Conservation (phyloP, 129 eudicot species). For the Flaveria ramosissima region DNA sequence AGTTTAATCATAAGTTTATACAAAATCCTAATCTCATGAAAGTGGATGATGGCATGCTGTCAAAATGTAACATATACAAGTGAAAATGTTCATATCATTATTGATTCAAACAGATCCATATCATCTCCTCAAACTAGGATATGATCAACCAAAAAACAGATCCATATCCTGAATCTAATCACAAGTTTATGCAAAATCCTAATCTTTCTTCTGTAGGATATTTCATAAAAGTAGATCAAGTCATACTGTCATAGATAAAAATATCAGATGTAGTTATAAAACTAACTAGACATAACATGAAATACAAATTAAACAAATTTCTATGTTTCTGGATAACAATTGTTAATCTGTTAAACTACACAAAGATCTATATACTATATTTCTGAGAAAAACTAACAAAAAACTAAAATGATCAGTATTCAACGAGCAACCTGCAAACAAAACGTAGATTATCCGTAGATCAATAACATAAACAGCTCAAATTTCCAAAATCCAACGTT, state of each 20-base stretch:
- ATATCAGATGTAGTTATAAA: neutral
- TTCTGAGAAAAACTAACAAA: too few species aligned
- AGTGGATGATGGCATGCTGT: neutral
- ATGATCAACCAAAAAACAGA: constrained; percentile 7
- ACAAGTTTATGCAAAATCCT: neutral
- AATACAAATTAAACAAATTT: neutral
- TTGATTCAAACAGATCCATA: neutral
- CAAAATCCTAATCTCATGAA: neutral
- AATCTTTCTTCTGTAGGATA: too few species aligned
- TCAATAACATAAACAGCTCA: neutral
- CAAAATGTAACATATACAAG: neutral
- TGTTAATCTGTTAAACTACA: neutral
- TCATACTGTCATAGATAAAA: neutral
- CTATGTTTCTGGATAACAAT: neutral
- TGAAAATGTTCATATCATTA: constrained; percentile 10
- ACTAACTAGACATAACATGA: neutral
- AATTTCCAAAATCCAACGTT: constrained; percentile 2
- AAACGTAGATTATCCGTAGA: neutral
- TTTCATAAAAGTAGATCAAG: neutral
- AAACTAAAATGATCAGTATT: too few species aligned
- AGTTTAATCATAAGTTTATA: neutral
- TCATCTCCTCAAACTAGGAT: neutral
- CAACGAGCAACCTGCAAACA: neutral
- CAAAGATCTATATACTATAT: neutral
- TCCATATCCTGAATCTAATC: neutral